phyloP scores from a whole-genome alignment of 2,329 filamentous ascomycete species.

The Aspergillus sp. region DNA sequence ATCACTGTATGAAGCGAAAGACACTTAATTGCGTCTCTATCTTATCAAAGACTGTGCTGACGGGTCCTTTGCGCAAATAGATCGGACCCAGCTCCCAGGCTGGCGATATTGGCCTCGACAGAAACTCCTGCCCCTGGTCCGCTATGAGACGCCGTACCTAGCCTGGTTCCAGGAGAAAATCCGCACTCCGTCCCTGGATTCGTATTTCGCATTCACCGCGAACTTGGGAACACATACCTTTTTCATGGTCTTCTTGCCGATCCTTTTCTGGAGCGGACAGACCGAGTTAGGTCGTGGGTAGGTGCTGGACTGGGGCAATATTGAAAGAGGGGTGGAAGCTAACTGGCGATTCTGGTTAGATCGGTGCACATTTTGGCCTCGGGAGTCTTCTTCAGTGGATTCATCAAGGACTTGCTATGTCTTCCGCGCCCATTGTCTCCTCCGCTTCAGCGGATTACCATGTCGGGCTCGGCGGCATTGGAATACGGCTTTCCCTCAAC shows the following conservation, averaged over 20 bases:
- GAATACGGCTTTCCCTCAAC: constrained; percentile 98
- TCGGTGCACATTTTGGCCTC: constrained; percentile 68
- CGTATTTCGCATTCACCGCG: constrained; percentile 94
- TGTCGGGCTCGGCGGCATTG: constrained; percentile 90
- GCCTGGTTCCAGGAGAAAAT: constrained; percentile 76
- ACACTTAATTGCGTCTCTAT: too few relatives aligned
- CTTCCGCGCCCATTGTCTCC: constrained; percentile 88
- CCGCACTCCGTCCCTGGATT: constrained; percentile 80
- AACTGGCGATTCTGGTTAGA: constrained; percentile 21
- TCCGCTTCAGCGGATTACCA: constrained; percentile 88
- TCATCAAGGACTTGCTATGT: constrained; percentile 90
- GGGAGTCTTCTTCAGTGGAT: constrained; percentile 84
- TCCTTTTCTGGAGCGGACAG: constrained; percentile 95
- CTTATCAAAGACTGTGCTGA: background rate
- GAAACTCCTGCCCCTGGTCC: constrained; percentile 74
- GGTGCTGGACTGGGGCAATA: constrained; percentile 27
- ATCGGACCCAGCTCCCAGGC: constrained; percentile 73
- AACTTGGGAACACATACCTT: constrained; percentile 98
- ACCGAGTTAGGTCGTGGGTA: constrained; percentile 82
- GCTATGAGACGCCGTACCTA: constrained; percentile 93
- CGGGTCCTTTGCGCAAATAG: constrained; percentile 43
- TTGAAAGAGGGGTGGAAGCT: constrained; percentile 5
- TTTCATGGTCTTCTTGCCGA: constrained; percentile 93
- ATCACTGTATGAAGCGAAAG: constrained; percentile 57
- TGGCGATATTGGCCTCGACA: constrained; percentile 89